Base-by-base conservation (phyloP, 2,329 filamentous ascomycete genomes). In the Myriosclerotinia duriaeana region DNA sequence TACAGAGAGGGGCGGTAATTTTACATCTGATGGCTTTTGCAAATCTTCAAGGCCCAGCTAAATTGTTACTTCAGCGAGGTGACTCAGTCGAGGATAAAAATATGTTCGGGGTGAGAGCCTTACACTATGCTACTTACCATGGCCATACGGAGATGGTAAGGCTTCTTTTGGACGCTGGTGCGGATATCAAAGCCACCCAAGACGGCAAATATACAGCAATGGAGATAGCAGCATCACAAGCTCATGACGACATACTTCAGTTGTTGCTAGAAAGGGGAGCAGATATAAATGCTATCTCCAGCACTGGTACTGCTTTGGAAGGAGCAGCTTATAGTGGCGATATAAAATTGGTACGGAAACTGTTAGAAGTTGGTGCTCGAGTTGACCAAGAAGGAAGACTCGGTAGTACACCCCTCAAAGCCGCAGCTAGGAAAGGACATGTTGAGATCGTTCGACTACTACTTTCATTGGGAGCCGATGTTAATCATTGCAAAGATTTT, bases 201-300 rank as follows among this genome's bases (percentile, higher is more conserved):
- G 20, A 62, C 2, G 38, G 30, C 20, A 34, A 55, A 17, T 15
- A 58, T 15, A 68, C 63, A 12, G 36, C 65, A n/a, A 42, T 71
- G 7, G 53, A 65, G 15, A 15, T 56, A 44, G 69, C 66, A 59
- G 69, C 62, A 40, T 42, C 46, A 7, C 55, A 59, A 12, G 73
- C 73, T 11, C 67, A 74, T 42, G 56, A 74, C 46, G 66, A 71
- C 9, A 69, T 78, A 20, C 71, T 78, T 15, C 55, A 72, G 38
- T 55, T 75, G 1, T 72, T 80, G 1, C 58, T 78, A n/a, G 64
- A 69, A 22, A 66, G 62, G 6, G 73, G 72, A n/a, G 74, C 71
- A 22, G 69, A 76, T 55, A 71, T 76, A 15, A 68, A 69, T 46
- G 44, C 52, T 42, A 15, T 22, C 46, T 38, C 59, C 5, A 53